phyloP scores from a whole-genome alignment of 1,139 yeast genomes.

The Blastobotrys persicus region DNA sequence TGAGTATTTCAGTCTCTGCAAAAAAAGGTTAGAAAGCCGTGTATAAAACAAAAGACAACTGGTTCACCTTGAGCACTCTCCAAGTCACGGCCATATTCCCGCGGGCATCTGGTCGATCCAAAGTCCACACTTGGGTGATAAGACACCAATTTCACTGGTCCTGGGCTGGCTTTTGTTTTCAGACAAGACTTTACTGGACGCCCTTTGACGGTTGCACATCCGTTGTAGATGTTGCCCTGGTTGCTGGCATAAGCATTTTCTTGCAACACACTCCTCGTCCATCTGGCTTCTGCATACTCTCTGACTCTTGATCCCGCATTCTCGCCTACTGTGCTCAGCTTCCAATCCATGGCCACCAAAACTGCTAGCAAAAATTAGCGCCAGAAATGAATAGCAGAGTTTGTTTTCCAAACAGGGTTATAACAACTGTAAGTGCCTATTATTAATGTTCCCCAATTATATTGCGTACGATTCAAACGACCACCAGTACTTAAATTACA shows the following conservation, averaged over 20 bases:
- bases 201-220: neutral
- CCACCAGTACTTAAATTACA: neutral
- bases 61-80: too few relatives aligned
- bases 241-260: neutral
- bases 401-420: too few relatives aligned
- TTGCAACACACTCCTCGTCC: conserved; percentile 2
- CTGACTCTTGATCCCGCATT: neutral
- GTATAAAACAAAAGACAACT: too few relatives aligned
- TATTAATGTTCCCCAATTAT: too few relatives aligned
- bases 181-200: neutral
- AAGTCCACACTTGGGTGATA: conserved; percentile 2
- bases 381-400: too few relatives aligned
- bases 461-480: too few relatives aligned
- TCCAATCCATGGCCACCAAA: neutral
- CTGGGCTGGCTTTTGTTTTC: neutral
- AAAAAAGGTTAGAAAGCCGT: too few relatives aligned
- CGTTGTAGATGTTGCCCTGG: neutral
- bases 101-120: too few relatives aligned
- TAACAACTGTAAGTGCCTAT: too few relatives aligned
- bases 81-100: too few relatives aligned
- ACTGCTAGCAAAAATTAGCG: too few relatives aligned
- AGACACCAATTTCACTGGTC: neutral
- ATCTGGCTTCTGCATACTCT: conserved; percentile 2
- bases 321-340: neutral
- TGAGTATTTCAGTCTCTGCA: too few relatives aligned